Evolutionary conservation across 345 rosid genomes (phyloP), one percentile per base, ranked within the genome.

Genomic region (Atalantia buxifolia): DNA sequence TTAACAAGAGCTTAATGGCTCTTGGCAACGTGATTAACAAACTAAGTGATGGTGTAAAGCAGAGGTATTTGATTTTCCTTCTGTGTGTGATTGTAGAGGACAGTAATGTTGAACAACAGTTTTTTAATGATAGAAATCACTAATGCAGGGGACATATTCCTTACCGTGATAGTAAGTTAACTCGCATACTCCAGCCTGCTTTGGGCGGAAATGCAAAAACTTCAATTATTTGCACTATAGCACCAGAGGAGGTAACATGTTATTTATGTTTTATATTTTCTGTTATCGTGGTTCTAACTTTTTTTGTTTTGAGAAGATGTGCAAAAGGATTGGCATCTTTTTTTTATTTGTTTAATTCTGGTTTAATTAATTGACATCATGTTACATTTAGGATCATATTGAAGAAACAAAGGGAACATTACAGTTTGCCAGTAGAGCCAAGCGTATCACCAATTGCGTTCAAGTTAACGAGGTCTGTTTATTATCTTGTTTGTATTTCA

Each of bases 201-300:
- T 92, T 96, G 25, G 99, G 99, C 36, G 99, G 99, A 62, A 96
- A 96, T 81, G 97, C 98, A 7, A 96, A 94, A 85, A 93, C 99
- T 67, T 93, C 98, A 75, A 94, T 96, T 77, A 96, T 96, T 79
- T 96, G 99, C 83, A 96, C 99, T 27, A 66, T 93, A 71, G 98
- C 98, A 76, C 99, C 99, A 78, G 98, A 96, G 89, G 97, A 94
- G 97, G 99, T 96, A 89, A 62, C 22, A 28, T 56, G 22, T 30
- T 69, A 9, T 55, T 67, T 35, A 25, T 30, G 56, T 40, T 53
- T 40, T 57, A 14, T 78, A 25, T 35, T 65, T 16, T 76, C 5
- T 76, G 33, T 74, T n/a, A 3, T 67, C 66, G 55, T 5, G 35
- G 19, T 73, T 68, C 62, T 5, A 1, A 3, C 55, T 71, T 38